Percentiles rank a stretch among this genome's conserved stretches.
These are phyloP conservation scores for Balakata baccata DNA, from an alignment of 345 rosid genomes.

Conservation along the genomic window DNA sequence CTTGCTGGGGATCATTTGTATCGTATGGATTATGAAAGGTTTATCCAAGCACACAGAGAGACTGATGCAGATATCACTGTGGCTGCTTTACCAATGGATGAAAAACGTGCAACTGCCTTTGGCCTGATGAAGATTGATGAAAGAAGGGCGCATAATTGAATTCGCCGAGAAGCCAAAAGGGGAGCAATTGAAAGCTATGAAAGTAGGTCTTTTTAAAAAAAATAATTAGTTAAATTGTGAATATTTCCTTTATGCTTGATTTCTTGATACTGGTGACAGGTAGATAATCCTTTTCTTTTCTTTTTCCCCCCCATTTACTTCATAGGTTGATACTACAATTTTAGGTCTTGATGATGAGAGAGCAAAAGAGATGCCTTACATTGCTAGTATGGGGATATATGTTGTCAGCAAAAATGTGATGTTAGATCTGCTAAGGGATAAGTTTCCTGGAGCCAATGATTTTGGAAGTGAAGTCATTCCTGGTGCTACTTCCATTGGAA, in stretches of 20 bases:
- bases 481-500: conserved; percentile 85
- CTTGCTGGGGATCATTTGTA: conserved; percentile 99
- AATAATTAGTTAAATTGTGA: neutral
- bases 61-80: conserved; percentile 97
- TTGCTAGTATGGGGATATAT: conserved; percentile 99
- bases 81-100: conserved; percentile 98
- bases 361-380: conserved; percentile 90
- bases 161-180: conserved; percentile 97
- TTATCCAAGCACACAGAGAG: conserved; percentile 95
- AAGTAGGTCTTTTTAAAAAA: conserved; percentile 34
- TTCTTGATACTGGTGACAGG: neutral
- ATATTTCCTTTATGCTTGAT: neutral
- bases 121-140: conserved; percentile 97
- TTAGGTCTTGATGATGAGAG: conserved; percentile 88
- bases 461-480: conserved; percentile 99
- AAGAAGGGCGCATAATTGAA: conserved; percentile 88
- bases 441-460: conserved; percentile 97
- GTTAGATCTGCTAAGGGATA: conserved; percentile 77
- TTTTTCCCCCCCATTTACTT: neutral
- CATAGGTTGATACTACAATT: conserved; percentile 89
- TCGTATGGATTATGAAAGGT: conserved; percentile 94
- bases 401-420: conserved; percentile 89
- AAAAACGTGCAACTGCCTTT: conserved; percentile 84
- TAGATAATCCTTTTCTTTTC: neutral
- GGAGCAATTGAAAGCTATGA: conserved; percentile 88